Evolutionary conservation across 2,329 filamentous ascomycete species (phyloP).

Genomic region (Cladosporium sp.): DNA sequence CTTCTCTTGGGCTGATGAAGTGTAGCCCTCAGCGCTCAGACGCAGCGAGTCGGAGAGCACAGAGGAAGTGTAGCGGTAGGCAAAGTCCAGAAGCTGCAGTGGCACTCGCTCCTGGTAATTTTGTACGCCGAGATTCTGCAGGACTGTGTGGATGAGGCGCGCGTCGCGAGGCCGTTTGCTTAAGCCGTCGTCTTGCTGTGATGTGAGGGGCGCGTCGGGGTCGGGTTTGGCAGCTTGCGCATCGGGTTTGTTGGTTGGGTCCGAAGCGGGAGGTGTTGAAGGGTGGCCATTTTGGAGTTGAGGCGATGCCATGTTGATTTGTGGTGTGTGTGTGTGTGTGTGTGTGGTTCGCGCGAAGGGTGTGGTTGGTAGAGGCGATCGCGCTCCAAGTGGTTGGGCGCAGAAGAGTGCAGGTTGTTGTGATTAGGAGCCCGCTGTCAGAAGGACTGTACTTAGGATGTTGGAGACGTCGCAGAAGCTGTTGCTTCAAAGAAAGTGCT

Average conservation of each 20-base stretch:
- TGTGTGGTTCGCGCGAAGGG: too few relatives aligned
- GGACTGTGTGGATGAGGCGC: constrained; percentile 72
- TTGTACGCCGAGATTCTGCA: constrained; percentile 72
- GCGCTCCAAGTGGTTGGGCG: too few relatives aligned
- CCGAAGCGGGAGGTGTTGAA: constrained; percentile 27
- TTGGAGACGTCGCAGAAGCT: too few relatives aligned
- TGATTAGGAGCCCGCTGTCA: too few relatives aligned
- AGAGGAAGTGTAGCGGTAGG: constrained; percentile 72
- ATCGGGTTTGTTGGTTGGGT: constrained; percentile 18
- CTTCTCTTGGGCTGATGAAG: constrained; percentile 17
- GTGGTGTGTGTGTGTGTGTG: too few relatives aligned
- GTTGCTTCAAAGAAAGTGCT: too few relatives aligned
- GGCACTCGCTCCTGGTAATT: constrained; percentile 79
- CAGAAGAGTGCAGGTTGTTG: too few relatives aligned
- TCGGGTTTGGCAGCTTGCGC: constrained; percentile 16
- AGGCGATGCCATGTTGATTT: constrained; percentile 20
- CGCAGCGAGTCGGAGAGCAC: constrained; percentile 68
- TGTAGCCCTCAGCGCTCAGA: constrained; percentile 63
- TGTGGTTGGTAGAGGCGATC: too few relatives aligned
- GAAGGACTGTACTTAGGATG: too few relatives aligned
- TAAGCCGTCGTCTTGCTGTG: constrained; percentile 30
- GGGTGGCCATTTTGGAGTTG: constrained; percentile 22
- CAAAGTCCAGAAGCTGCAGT: constrained; percentile 77
- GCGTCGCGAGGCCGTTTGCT: constrained; percentile 66
- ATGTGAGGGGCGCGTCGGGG: constrained; percentile 28